A percentile compares a stretch with the other conserved stretches of the same genome.
phyloP scores from a whole-genome alignment of 208 protist genomes.

The Wallacemonas sp. region DNA sequence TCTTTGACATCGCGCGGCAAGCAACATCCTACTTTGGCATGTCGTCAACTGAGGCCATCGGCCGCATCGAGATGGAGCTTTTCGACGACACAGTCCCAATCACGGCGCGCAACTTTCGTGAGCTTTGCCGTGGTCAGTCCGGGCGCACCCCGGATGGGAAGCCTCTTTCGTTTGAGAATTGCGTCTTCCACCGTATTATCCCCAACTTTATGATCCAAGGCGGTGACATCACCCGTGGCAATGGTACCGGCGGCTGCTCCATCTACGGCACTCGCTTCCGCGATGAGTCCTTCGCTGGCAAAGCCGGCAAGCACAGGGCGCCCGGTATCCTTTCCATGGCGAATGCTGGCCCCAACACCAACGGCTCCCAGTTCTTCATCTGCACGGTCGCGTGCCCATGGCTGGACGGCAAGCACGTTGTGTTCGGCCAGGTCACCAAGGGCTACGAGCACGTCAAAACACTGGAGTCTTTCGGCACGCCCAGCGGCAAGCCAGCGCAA shows the following conservation, averaged over 20 bases:
- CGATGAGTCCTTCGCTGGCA: constrained; percentile 95
- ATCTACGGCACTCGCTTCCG: constrained; percentile 93
- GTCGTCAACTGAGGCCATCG: constrained; percentile 50
- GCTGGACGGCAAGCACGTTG: constrained; percentile 95
- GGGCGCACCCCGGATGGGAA: constrained; percentile 75
- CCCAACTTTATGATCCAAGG: constrained; percentile 95
- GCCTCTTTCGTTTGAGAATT: constrained; percentile 91
- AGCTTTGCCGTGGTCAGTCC: constrained; percentile 70
- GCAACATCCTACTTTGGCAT: constrained; percentile 52
- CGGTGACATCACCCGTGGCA: constrained; percentile 93
- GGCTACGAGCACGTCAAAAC: constrained; percentile 81
- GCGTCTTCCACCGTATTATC: constrained; percentile 95
- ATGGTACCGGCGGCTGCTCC: constrained; percentile 94
- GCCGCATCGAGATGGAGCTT: constrained; percentile 93
- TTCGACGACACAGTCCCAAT: constrained; percentile 94
- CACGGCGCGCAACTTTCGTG: constrained; percentile 90
- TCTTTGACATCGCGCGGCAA: constrained; percentile 72
- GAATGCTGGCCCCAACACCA: constrained; percentile 91
- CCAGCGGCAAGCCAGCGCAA: constrained; percentile 62
- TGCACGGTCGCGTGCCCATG: constrained; percentile 82
- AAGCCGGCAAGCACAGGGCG: constrained; percentile 83
- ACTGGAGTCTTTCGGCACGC: constrained; percentile 72
- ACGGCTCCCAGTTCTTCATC: constrained; percentile 94
- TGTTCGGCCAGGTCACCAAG: constrained; percentile 92
- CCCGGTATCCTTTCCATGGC: constrained; percentile 92